Evolutionary conservation across 2,329 filamentous ascomycete genomes (phyloP).

Genomic region (Fusarium nisikadoi): DNA sequence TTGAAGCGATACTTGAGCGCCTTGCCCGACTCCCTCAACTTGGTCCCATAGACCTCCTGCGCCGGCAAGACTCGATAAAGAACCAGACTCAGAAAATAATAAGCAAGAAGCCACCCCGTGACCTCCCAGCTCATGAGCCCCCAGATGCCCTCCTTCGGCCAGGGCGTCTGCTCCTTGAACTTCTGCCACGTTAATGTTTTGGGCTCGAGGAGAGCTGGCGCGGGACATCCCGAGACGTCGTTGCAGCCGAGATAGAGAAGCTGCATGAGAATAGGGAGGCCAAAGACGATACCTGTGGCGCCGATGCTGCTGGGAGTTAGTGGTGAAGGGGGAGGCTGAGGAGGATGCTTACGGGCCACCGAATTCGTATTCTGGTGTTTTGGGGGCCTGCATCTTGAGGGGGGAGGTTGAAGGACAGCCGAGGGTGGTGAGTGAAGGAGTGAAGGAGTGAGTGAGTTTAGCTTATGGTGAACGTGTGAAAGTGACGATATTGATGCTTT

Average conservation of each 20-base stretch:
- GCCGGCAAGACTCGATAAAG: conserved; percentile 80
- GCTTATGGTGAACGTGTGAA: too few species aligned
- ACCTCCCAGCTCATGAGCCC: conserved; percentile 75
- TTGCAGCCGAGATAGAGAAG: conserved; percentile 84
- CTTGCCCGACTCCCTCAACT: conserved; percentile 71
- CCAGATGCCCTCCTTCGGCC: conserved; percentile 73
- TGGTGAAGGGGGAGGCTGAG: not conserved
- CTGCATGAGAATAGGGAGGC: conserved; percentile 79
- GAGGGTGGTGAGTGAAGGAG: not conserved
- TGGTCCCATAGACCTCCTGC: conserved; percentile 72
- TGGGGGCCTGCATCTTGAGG: conserved; percentile 17
- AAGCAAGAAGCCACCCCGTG: conserved; percentile 74
- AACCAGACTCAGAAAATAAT: conserved; percentile 78
- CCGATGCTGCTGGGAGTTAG: conserved; percentile 65
- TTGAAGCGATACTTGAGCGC: conserved; percentile 84
- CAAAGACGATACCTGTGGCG: conserved; percentile 78
- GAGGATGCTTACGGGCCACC: conserved; percentile 46
- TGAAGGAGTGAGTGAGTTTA: not conserved
- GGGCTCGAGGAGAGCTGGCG: conserved; percentile 77
- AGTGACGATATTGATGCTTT: not conserved
- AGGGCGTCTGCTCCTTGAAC: conserved; percentile 80
- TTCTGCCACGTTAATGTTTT: conserved; percentile 73
- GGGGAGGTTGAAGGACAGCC: not conserved
- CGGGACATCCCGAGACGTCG: conserved; percentile 86
- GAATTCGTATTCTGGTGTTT: conserved; percentile 44